These are phyloP conservation scores for Cenchrus americanus DNA, from an alignment of 176 grass and related monocot species.

Conservation along the genomic window DNA sequence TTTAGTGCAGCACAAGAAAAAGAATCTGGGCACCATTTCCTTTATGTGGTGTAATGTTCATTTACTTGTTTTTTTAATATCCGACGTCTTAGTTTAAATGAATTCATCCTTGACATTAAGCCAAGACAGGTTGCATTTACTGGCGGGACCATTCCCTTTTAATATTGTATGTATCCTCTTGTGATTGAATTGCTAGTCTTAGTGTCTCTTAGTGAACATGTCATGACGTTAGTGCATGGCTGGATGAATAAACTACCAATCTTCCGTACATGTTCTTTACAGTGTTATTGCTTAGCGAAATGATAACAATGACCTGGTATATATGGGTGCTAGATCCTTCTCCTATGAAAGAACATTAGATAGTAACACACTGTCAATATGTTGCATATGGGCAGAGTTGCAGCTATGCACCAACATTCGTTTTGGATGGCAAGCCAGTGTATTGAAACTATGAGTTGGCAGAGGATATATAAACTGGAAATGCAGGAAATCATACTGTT, in stretches of 20 bases:
- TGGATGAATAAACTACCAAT: not conserved
- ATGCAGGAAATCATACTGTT: not conserved
- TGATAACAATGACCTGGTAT: not conserved
- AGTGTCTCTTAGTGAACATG: not conserved
- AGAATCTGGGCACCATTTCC: slow-evolving; percentile 11
- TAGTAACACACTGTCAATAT: slow-evolving; percentile 14
- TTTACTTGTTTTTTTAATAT: slow-evolving; percentile 29
- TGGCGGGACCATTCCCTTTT: not conserved
- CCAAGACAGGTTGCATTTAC: not conserved
- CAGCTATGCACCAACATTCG: not conserved
- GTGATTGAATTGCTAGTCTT: not conserved
- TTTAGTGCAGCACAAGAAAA: slow-evolving; percentile 8
- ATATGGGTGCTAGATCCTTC: not conserved
- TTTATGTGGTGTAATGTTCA: slow-evolving; percentile 19
- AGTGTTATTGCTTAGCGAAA: not conserved
- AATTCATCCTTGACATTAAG: slow-evolving; percentile 8
- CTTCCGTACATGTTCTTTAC: not conserved
- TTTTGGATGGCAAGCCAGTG: slow-evolving; percentile 5
- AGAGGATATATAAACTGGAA: not conserved
- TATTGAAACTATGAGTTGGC: not conserved
- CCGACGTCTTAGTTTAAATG: not conserved
- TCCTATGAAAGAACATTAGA: not conserved
- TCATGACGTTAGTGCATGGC: not conserved
- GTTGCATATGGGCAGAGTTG: not conserved
- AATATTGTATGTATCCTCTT: not conserved